Conservation (phyloP, 2,329 filamentous ascomycete species). For the Aspergillus bombycis region DNA sequence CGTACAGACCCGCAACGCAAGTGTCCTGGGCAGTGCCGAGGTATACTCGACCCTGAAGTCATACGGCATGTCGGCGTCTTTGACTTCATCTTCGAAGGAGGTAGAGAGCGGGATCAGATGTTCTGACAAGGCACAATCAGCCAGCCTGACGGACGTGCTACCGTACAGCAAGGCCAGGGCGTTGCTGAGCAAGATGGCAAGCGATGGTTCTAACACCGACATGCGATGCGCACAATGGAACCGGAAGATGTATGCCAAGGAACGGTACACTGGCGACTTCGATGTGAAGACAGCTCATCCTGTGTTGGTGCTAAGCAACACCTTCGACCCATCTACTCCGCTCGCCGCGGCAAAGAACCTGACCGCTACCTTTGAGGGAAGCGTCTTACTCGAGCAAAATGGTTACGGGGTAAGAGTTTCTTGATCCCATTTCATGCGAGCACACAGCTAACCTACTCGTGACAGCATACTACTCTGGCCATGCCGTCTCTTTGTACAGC, state of each 20-base stretch:
- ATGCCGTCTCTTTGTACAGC: slow-evolving; percentile 5
- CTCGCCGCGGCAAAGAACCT: not conserved
- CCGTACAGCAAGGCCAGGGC: not conserved
- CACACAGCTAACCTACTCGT: not conserved
- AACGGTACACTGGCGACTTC: slow-evolving; percentile 13
- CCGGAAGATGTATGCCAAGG: slow-evolving; percentile 14
- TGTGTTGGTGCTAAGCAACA: not conserved
- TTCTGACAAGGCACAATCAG: not conserved
- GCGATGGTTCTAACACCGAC: not conserved
- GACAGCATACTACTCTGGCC: slow-evolving; percentile 7
- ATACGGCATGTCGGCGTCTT: not conserved
- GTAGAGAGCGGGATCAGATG: not conserved
- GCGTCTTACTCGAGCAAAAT: not conserved
- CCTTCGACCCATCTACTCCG: not conserved
- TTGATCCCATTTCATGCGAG: not conserved
- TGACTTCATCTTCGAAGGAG: not conserved
- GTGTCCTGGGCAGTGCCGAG: not conserved
- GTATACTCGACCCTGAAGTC: not conserved
- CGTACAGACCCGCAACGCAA: not conserved
- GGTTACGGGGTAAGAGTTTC: not conserved
- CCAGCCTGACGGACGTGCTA: not conserved
- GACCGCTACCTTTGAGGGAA: not conserved
- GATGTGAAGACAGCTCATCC: not conserved
- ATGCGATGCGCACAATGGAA: slow-evolving; percentile 16
- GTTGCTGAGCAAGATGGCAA: not conserved